Percentiles rank a stretch among this genome's conserved stretches.
These are phyloP conservation scores for Schwanniomyces vanrijiae DNA, from an alignment of 805 yeast species.

Conservation along the genomic window DNA sequence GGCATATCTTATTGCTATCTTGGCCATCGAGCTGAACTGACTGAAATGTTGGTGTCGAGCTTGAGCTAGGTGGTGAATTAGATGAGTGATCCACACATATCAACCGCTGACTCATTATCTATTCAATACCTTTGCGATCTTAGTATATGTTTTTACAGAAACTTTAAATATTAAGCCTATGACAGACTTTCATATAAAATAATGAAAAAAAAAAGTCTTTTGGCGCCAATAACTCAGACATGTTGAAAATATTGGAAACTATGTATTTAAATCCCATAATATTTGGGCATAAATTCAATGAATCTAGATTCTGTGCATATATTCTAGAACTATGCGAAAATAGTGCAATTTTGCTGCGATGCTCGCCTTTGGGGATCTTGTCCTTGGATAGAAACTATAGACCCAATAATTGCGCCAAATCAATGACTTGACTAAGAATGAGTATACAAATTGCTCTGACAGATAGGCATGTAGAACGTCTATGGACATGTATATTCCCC, in stretches of 20 bases:
- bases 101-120: neutral
- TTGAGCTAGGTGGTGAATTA: neutral
- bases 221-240: neutral
- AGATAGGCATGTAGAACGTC: too few species aligned
- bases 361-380: neutral
- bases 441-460: too few species aligned
- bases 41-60: neutral
- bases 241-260: neutral
- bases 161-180: neutral
- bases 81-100: neutral
- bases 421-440: neutral
- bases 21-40: neutral
- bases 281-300: neutral
- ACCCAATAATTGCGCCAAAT: neutral
- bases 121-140: neutral
- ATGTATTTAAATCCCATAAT: neutral
- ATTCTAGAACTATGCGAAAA: neutral
- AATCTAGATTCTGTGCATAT: neutral
- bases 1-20: constrained; percentile 29
- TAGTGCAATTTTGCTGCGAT: neutral
- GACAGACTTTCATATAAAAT: neutral
- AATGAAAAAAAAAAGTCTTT: neutral
- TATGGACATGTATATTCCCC: neutral
- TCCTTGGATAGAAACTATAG: neutral
- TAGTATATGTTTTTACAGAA: neutral